Conservation (phyloP, 2,329 filamentous ascomycete genomes). For the Cercospora brassicicola region DNA sequence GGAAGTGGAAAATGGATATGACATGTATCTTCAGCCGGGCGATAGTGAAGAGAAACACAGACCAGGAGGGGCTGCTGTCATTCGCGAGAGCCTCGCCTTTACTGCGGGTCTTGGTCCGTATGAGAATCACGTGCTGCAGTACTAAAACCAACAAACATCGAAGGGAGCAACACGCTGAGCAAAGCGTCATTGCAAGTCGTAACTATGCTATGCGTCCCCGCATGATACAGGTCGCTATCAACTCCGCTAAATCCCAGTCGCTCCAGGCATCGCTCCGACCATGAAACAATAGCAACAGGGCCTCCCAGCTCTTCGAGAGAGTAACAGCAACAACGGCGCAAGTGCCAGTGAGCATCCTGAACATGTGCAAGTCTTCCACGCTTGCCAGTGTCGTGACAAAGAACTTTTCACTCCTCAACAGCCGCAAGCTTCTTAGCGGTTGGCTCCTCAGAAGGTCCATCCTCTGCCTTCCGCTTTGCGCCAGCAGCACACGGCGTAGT, state of each 20-base stretch:
- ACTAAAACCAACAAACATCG: neutral
- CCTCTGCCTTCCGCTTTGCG: slow-evolving; percentile 38
- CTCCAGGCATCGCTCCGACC: neutral
- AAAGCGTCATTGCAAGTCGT: neutral
- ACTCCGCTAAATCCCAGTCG: neutral
- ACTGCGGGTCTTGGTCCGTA: slow-evolving; percentile 3
- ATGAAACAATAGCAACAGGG: neutral
- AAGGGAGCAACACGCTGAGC: neutral
- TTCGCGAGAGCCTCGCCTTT: slow-evolving; percentile 3
- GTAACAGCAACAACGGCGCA: neutral
- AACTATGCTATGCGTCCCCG: neutral
- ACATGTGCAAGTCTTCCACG: neutral
- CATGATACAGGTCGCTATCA: neutral
- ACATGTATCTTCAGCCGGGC: neutral
- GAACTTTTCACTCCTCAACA: neutral
- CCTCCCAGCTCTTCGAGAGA: neutral
- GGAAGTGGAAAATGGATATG: neutral
- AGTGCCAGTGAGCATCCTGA: neutral
- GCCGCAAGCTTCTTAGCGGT: slow-evolving; percentile 27
- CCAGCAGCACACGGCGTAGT: slow-evolving; percentile 14
- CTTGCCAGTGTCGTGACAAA: neutral
- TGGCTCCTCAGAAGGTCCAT: slow-evolving; percentile 20
- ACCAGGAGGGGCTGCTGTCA: slow-evolving; percentile 10
- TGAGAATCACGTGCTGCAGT: slow-evolving; percentile 1
- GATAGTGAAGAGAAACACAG: slow-evolving; percentile 8